A percentile compares a stretch with the other conserved stretches of the same genome.
Conservation (phyloP, 169 alveolate genomes). For the Cryptosporidium andersoni region DNA sequence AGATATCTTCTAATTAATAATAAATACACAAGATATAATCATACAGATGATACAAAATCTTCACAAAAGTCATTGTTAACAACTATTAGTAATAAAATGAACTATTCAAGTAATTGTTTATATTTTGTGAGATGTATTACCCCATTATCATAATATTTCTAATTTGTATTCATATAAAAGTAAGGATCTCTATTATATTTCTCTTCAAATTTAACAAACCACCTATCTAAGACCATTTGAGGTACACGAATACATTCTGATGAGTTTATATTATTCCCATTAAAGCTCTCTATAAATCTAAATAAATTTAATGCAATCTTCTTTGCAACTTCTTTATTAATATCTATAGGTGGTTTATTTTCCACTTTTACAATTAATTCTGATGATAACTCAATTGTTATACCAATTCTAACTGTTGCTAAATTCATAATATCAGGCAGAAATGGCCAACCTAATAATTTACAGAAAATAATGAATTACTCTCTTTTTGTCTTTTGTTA, state of each 20-base stretch:
- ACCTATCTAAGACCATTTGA: constrained; percentile 81
- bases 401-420: constrained; percentile 24
- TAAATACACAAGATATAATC: not conserved
- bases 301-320: constrained; percentile 85
- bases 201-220: constrained; percentile 84
- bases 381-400: constrained; percentile 28
- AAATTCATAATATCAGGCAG: constrained; percentile 26
- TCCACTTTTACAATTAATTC: constrained; percentile 26
- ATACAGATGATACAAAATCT: not conserved
- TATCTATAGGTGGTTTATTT: constrained; percentile 53
- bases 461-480: not conserved
- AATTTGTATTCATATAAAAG: constrained; percentile 82
- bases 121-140: not conserved
- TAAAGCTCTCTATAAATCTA: constrained; percentile 83
- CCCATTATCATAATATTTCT: not conserved
- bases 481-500: no score
- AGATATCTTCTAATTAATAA: constrained; percentile 29
- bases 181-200: constrained; percentile 88
- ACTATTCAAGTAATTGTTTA: not conserved
- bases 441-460: constrained; percentile 63
- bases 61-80: not conserved
- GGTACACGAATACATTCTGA: constrained; percentile 81
- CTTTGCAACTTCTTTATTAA: constrained; percentile 76
- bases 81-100: not conserved
- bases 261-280: constrained; percentile 71